Evolutionary conservation across 371 early-diverging fungal species (phyloP).

Genomic region (Saksenaea vasiformis): DNA sequence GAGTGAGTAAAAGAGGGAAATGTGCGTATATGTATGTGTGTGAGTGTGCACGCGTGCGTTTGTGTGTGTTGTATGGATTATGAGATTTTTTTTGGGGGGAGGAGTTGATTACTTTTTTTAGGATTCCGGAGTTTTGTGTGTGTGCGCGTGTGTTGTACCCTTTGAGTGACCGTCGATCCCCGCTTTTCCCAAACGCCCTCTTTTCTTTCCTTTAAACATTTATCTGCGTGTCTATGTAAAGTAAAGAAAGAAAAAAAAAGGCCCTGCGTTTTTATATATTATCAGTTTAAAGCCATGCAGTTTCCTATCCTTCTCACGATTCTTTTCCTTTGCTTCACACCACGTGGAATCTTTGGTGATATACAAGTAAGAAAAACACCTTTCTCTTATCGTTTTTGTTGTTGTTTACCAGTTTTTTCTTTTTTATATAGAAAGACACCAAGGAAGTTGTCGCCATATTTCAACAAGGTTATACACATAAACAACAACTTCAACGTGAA

Average conservation of each 20-base stretch:
- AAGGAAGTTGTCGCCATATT: constrained; percentile 25
- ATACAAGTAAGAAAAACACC: not conserved
- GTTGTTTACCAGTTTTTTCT: not conserved
- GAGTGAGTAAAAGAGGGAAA: not conserved
- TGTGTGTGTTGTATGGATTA: no score
- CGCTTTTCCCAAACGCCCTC: no score
- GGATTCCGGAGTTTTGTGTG: no score
- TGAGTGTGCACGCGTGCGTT: not conserved
- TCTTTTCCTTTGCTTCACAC: not conserved
- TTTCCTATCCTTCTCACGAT: not conserved
- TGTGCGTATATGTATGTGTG: not conserved
- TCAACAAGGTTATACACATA: constrained; percentile 27
- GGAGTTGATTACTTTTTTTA: no score
- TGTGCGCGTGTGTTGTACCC: not conserved
- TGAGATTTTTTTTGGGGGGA: no score
- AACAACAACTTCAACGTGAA: constrained; percentile 25
- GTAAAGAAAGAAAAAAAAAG: no score
- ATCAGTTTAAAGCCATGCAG: not conserved
- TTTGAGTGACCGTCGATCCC: no score
- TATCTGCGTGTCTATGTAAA: no score
- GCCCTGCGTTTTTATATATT: no score
- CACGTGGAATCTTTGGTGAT: not conserved
- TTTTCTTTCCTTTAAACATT: no score
- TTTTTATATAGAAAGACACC: constrained; percentile 18
- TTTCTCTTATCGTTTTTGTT: not conserved